Evolutionary conservation across 2,329 filamentous ascomycete species (phyloP).

Genomic region (Xylaria hypoxylon): DNA sequence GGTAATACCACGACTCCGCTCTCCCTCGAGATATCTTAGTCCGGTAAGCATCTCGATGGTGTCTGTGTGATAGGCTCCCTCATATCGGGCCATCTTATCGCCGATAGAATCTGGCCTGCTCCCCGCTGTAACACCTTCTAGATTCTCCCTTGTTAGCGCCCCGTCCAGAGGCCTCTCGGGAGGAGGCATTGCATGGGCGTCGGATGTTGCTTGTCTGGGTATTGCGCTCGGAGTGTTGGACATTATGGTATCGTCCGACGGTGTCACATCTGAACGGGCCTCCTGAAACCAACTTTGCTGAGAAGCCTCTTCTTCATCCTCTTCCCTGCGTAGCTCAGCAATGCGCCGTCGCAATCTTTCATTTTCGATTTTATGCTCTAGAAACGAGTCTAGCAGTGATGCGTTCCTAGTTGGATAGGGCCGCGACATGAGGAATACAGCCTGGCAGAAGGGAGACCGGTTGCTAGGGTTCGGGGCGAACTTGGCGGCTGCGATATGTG

Average conservation of each 20-base stretch:
- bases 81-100: slow-evolving; percentile 87
- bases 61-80: slow-evolving; percentile 80
- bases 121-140: slow-evolving; percentile 76
- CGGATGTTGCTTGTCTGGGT: slow-evolving; percentile 56
- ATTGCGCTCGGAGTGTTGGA: slow-evolving; percentile 51
- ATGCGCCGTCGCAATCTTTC: slow-evolving; percentile 87
- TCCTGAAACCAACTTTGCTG: slow-evolving; percentile 71
- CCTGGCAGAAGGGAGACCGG: slow-evolving; percentile 79
- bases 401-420: slow-evolving; percentile 92
- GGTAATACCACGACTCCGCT: slow-evolving; percentile 87
- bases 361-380: slow-evolving; percentile 97
- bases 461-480: slow-evolving; percentile 72
- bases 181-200: slow-evolving; percentile 67
- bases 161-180: slow-evolving; percentile 75
- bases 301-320: slow-evolving; percentile 81
- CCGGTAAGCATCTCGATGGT: slow-evolving; percentile 95
- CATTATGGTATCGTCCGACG: slow-evolving; percentile 59
- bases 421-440: slow-evolving; percentile 92
- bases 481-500: slow-evolving; percentile 81
- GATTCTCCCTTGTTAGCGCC: slow-evolving; percentile 81
- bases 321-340: slow-evolving; percentile 84
- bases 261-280: slow-evolving; percentile 64
- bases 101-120: slow-evolving; percentile 79
- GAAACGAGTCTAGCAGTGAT: slow-evolving; percentile 86
- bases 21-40: slow-evolving; percentile 86